Conservation (phyloP, 495 filamentous ascomycete species). For the Hypoxylon trugodes region DNA sequence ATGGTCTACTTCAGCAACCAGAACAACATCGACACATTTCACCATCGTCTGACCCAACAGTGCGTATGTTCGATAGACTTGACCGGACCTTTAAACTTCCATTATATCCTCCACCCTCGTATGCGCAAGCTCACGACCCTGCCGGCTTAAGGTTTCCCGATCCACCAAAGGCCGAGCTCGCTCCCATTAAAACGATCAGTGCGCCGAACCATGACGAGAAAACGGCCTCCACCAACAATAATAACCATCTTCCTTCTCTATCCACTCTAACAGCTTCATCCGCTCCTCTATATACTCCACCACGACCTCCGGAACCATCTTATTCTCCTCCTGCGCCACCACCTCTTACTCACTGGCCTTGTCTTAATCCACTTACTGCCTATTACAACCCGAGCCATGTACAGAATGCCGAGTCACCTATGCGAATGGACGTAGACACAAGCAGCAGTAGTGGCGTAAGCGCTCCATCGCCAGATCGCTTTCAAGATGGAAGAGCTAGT, state of each 20-base stretch:
- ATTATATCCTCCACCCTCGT: slow-evolving; percentile 49
- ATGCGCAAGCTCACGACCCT: slow-evolving; percentile 53
- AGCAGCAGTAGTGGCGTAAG: slow-evolving; percentile 50
- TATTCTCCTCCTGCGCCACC: slow-evolving; percentile 42
- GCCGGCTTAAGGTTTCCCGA: slow-evolving; percentile 46
- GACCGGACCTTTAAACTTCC: slow-evolving; percentile 43
- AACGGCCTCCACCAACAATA: slow-evolving; percentile 9
- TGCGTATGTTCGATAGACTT: slow-evolving; percentile 26
- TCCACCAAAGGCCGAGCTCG: slow-evolving; percentile 49
- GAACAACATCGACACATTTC: slow-evolving; percentile 33
- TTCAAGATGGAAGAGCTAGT: slow-evolving; percentile 50
- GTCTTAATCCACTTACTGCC: slow-evolving; percentile 61
- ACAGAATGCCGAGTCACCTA: slow-evolving; percentile 46
- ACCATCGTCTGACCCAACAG: slow-evolving; percentile 26
- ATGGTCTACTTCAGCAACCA: slow-evolving; percentile 24
- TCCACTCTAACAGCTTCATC: slow-evolving; percentile 51
- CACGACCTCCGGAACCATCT: slow-evolving; percentile 39
- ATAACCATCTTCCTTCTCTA: slow-evolving; percentile 53
- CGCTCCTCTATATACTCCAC: slow-evolving; percentile 30
- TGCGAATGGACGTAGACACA: slow-evolving; percentile 45
- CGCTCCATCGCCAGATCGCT: slow-evolving; percentile 52
- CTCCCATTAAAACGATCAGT: slow-evolving; percentile 50
- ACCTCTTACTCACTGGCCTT: slow-evolving; percentile 57
- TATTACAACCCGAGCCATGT: slow-evolving; percentile 58
- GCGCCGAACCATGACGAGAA: slow-evolving; percentile 26